A percentile compares a stretch with the other conserved stretches of the same genome.
Conservation (phyloP, 306 rosid genomes). For the Acacia crassicarpa region DNA sequence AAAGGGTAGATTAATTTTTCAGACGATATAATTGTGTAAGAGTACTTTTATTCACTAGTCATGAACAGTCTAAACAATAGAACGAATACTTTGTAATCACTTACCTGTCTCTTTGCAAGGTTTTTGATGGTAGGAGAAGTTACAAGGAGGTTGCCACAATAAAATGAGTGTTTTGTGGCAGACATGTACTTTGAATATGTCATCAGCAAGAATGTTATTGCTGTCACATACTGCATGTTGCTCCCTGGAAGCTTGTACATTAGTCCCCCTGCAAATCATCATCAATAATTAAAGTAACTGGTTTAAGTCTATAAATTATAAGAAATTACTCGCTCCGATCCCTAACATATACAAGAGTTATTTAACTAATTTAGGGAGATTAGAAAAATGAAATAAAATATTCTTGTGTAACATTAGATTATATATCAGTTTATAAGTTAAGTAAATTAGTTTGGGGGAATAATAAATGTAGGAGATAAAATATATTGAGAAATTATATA, state of each 20-base stretch:
- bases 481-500: too few species aligned
- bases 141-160: conserved; percentile 65
- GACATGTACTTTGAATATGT: conserved; percentile 91
- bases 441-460: too few species aligned
- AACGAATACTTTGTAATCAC: too few species aligned
- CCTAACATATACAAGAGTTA: too few species aligned
- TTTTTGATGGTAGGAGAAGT: conserved; percentile 53
- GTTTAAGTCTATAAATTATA: background rate
- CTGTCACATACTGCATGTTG: conserved; percentile 85
- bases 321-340: too few species aligned
- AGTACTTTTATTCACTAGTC: too few species aligned
- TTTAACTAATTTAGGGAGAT: too few species aligned
- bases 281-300: background rate
- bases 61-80: background rate
- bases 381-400: too few species aligned
- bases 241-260: conserved; percentile 76
- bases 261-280: conserved; percentile 64
- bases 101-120: conserved; percentile 74
- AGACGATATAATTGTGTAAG: too few species aligned
- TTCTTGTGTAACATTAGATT: too few species aligned
- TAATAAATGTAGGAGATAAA: too few species aligned
- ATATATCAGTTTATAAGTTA: too few species aligned
- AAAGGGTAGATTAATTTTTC: background rate
- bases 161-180: conserved; percentile 61
- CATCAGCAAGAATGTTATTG: conserved; percentile 80